phyloP scores from a whole-genome alignment of 2,329 filamentous ascomycete genomes.

The Pseudonectria buxi region DNA sequence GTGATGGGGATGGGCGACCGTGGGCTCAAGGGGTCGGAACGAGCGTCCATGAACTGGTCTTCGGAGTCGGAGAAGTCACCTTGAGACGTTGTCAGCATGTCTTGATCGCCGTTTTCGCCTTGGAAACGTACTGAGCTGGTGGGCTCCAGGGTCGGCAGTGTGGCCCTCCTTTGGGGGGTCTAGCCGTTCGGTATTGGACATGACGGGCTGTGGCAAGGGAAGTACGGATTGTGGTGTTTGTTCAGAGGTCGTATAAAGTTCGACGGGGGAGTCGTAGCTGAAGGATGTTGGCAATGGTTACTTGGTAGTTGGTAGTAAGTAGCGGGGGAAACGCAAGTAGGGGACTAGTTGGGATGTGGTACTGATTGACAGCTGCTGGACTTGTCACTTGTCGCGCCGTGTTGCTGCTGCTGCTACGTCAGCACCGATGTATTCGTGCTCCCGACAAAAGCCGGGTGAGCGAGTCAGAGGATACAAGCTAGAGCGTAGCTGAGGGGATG shows the following conservation, averaged over 20 bases:
- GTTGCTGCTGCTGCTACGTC: too few relatives aligned
- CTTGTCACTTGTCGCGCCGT: too few relatives aligned
- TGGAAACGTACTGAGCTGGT: constrained; percentile 45
- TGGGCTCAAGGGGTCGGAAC: constrained; percentile 42
- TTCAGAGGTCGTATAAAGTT: too few relatives aligned
- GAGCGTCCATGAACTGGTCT: constrained; percentile 64
- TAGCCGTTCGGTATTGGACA: constrained; percentile 25
- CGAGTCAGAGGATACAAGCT: too few relatives aligned
- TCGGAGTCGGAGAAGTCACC: constrained; percentile 56
- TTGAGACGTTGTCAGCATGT: constrained; percentile 22
- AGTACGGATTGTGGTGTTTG: not conserved
- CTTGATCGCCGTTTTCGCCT: not conserved
- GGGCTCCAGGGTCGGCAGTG: constrained; percentile 50
- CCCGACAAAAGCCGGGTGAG: too few relatives aligned
- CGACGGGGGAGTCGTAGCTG: too few relatives aligned
- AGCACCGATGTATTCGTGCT: too few relatives aligned
- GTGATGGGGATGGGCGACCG: constrained; percentile 52
- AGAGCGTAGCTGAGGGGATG: too few relatives aligned
- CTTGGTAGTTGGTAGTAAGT: too few relatives aligned
- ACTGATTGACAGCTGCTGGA: too few relatives aligned
- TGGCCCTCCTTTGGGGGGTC: constrained; percentile 26
- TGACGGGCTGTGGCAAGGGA: constrained; percentile 9
- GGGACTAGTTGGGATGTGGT: too few relatives aligned
- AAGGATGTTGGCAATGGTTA: not conserved
- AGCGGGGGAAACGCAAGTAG: too few relatives aligned